Evolutionary conservation across 768 basidiomycete genomes (phyloP).

Genomic region (Hygrophorus russula): DNA sequence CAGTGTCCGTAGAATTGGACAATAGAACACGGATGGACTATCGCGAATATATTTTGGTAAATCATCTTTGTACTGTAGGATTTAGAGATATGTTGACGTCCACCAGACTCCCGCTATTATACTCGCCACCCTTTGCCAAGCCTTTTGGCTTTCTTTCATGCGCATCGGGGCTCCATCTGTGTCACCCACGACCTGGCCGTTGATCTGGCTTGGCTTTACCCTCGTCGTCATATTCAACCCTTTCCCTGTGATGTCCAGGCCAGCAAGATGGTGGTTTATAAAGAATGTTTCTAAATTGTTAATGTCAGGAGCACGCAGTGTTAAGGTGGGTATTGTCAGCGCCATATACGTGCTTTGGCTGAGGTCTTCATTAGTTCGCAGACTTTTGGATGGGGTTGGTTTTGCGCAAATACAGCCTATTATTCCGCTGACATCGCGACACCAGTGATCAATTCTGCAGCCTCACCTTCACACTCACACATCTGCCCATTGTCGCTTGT

Average conservation of each 20-base stretch:
- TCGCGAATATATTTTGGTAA: constrained; percentile 57
- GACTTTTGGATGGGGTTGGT: constrained; percentile 86
- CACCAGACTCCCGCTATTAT: constrained; percentile 69
- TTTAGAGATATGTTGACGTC: background rate
- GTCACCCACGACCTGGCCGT: constrained; percentile 65
- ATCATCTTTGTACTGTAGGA: constrained; percentile 8
- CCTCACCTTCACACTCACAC: constrained; percentile 61
- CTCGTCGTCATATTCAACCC: constrained; percentile 62
- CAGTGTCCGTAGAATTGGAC: constrained; percentile 47
- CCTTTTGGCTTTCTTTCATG: constrained; percentile 79
- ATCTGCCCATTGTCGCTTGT: constrained; percentile 67
- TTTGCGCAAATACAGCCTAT: background rate
- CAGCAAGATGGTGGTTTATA: constrained; percentile 76
- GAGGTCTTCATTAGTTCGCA: constrained; percentile 39
- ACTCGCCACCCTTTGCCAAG: constrained; percentile 61
- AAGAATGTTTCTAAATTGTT: constrained; percentile 51
- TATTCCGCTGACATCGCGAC: background rate
- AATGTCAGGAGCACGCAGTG: constrained; percentile 54
- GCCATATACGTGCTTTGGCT: background rate
- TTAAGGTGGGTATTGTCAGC: constrained; percentile 47
- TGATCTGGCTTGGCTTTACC: constrained; percentile 68
- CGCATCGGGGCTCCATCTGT: constrained; percentile 42
- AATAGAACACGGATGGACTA: constrained; percentile 62
- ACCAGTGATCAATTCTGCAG: constrained; percentile 75
- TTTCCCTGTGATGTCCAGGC: constrained; percentile 47